Evolutionary conservation across 345 rosid species (phyloP).

Genomic region (Populus ilicifolia): DNA sequence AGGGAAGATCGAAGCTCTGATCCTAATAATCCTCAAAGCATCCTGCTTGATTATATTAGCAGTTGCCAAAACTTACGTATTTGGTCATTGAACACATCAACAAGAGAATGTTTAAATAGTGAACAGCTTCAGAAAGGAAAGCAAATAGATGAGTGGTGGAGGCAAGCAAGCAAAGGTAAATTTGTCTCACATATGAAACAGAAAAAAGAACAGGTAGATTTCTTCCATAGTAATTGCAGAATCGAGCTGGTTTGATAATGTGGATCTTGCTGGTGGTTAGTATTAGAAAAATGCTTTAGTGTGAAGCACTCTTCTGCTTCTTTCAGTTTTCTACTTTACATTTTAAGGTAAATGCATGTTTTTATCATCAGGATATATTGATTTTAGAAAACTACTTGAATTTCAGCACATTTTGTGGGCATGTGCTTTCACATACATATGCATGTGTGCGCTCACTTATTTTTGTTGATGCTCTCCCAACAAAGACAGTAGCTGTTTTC

Average conservation of each 20-base stretch:
- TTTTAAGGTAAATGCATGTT: not conserved
- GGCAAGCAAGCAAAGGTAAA: conserved; percentile 82
- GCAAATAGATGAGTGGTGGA: conserved; percentile 99
- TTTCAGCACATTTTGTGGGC: not conserved
- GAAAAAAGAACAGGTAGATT: not conserved
- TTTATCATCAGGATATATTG: conserved; percentile 1
- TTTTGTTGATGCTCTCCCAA: not conserved
- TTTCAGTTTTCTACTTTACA: not conserved
- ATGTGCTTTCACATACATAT: no score
- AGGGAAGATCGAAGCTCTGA: conserved; percentile 88
- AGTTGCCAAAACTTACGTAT: conserved; percentile 92
- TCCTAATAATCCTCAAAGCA: conserved; percentile 86
- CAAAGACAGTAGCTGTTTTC: no score
- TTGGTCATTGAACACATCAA: conserved; percentile 85
- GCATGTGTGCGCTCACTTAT: not conserved
- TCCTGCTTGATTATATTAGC: conserved; percentile 95
- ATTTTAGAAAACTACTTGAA: not conserved
- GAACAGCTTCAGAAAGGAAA: conserved; percentile 94
- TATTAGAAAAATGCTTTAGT: not conserved
- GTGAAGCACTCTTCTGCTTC: not conserved
- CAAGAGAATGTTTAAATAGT: conserved; percentile 77
- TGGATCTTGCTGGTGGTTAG: conserved; percentile 5
- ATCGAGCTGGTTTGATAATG: not conserved
- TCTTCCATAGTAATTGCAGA: not conserved
- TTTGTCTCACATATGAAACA: conserved; percentile 10